A percentile compares a stretch with the other conserved stretches of the same genome.
Evolutionary conservation across 2,329 filamentous ascomycete genomes (phyloP).

Genomic region (Fusarium sp.): DNA sequence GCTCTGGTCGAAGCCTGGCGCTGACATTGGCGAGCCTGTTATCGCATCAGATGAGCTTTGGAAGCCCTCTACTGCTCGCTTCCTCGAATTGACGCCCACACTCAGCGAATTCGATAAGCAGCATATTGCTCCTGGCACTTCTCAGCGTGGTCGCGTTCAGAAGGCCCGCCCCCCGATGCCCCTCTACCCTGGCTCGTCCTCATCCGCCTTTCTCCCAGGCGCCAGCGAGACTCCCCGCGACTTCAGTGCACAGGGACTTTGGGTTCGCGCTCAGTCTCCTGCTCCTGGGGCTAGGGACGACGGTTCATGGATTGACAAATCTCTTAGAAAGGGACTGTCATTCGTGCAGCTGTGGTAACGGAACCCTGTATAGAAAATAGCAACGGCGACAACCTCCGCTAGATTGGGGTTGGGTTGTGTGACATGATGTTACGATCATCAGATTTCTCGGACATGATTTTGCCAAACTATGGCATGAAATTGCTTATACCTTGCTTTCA

Average conservation of each 20-base stretch:
- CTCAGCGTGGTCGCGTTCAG: conserved; percentile 31
- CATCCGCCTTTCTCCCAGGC: conserved; percentile 37
- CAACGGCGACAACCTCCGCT: conserved; percentile 3
- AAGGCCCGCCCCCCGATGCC: conserved; percentile 35
- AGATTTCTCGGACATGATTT: conserved; percentile 24
- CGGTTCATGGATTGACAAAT: conserved; percentile 39
- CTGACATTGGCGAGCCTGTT: conserved; percentile 1
- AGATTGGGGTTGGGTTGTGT: conserved; percentile 3
- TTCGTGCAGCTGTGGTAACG: conserved; percentile 35
- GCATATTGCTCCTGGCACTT: conserved; percentile 34
- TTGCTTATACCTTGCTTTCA: neutral
- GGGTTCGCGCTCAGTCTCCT: conserved; percentile 27
- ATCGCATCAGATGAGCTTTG: conserved; percentile 32
- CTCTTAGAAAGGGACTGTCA: conserved; percentile 35
- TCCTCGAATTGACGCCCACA: conserved; percentile 33
- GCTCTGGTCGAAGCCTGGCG: conserved; percentile 38
- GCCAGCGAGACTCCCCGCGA: conserved; percentile 40
- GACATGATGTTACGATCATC: conserved; percentile 29
- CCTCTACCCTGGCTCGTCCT: conserved; percentile 31
- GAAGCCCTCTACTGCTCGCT: conserved; percentile 33
- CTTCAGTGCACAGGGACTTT: conserved; percentile 40
- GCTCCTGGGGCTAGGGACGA: conserved; percentile 27
- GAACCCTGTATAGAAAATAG: conserved; percentile 10
- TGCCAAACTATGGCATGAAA: neutral
- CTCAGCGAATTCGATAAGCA: conserved; percentile 30